Percentiles rank a stretch among this genome's conserved stretches.
Evolutionary conservation across 2,329 filamentous ascomycete genomes (phyloP).

Genomic region (Ophiostoma angusticollis): DNA sequence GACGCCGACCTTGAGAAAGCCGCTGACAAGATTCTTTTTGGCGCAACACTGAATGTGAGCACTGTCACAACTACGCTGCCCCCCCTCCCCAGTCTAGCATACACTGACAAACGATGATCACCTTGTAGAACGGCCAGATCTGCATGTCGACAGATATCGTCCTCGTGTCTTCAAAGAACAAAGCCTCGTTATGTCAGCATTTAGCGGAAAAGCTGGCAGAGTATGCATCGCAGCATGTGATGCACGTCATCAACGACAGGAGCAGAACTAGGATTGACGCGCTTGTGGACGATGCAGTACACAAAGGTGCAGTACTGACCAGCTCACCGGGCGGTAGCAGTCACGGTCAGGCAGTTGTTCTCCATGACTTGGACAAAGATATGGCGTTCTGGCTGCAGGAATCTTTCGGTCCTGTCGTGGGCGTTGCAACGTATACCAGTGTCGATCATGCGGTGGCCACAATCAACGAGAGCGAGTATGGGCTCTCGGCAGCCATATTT

Average conservation of each 20-base stretch:
- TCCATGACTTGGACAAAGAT: slow-evolving; percentile 46
- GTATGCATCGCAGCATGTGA: slow-evolving; percentile 46
- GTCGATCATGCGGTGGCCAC: slow-evolving; percentile 61
- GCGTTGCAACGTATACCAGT: slow-evolving; percentile 48
- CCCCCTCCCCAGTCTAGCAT: slow-evolving; percentile 25
- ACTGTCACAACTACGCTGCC: too few relatives aligned
- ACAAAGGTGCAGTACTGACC: slow-evolving; percentile 59
- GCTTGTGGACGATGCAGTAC: slow-evolving; percentile 54
- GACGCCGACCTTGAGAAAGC: slow-evolving; percentile 66
- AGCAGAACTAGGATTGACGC: slow-evolving; percentile 33
- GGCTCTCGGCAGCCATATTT: slow-evolving; percentile 58
- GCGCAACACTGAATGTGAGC: slow-evolving; percentile 40
- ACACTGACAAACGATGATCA: background rate
- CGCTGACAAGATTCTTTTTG: slow-evolving; percentile 53
- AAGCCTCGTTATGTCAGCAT: slow-evolving; percentile 19
- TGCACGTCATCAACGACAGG: slow-evolving; percentile 56
- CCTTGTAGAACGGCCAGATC: slow-evolving; percentile 55
- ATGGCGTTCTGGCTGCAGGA: slow-evolving; percentile 70
- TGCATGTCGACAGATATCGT: slow-evolving; percentile 80
- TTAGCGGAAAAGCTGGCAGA: slow-evolving; percentile 32
- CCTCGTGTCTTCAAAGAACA: slow-evolving; percentile 26
- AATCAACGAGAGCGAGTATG: slow-evolving; percentile 74
- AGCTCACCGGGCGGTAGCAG: slow-evolving; percentile 29
- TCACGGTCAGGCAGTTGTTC: slow-evolving; percentile 33
- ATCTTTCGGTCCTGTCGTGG: slow-evolving; percentile 65